Evolutionary conservation across 305 asterid genomes (phyloP).

Genomic region (Striga hermonthica): DNA sequence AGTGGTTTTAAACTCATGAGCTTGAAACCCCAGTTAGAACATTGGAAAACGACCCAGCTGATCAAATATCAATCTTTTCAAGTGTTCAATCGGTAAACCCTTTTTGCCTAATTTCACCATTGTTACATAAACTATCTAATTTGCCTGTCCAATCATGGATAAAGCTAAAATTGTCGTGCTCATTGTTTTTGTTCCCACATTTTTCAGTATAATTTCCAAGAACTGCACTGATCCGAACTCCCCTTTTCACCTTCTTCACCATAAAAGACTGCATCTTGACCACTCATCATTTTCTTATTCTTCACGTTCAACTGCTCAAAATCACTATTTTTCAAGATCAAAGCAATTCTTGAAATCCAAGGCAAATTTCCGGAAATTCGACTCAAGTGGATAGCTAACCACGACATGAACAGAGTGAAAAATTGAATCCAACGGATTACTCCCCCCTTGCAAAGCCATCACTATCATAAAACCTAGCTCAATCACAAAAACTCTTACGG

Average conservation of each 20-base stretch:
- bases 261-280: conserved; percentile 31
- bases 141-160: conserved; percentile 21
- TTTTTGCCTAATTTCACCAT: conserved; percentile 29
- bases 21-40: conserved; percentile 42
- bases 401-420: conserved; percentile 52
- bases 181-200: conserved; percentile 35
- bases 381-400: conserved; percentile 63
- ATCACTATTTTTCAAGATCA: conserved; percentile 39
- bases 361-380: conserved; percentile 53
- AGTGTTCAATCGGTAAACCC: conserved; percentile 45
- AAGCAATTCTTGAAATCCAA: conserved; percentile 68
- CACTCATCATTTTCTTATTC: conserved; percentile 36
- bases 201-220: conserved; percentile 48
- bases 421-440: conserved; percentile 66
- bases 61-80: conserved; percentile 54
- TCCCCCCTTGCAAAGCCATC: conserved; percentile 45
- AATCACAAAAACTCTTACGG: conserved; percentile 24
- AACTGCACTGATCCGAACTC: conserved; percentile 46
- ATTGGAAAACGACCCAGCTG: conserved; percentile 55
- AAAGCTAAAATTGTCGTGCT: background rate
- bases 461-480: conserved; percentile 46
- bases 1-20: conserved; percentile 37
- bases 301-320: conserved; percentile 30
- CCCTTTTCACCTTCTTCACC: conserved; percentile 41
- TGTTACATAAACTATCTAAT: conserved; percentile 27